Evolutionary conservation across 2,329 filamentous ascomycete species (phyloP).

Genomic region (Phaeoacremonium minimum): DNA sequence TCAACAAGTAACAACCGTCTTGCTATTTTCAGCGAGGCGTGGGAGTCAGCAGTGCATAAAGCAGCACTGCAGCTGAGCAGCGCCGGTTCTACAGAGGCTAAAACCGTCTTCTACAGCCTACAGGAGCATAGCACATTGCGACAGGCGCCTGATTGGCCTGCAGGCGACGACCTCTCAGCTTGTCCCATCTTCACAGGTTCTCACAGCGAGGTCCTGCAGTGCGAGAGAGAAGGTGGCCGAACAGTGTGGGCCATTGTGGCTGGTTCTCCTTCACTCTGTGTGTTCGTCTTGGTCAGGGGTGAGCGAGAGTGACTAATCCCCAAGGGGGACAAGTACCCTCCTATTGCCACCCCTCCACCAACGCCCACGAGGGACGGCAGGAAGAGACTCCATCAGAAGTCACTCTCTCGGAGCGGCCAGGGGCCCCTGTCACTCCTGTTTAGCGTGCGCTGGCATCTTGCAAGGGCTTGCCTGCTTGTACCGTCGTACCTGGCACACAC

Average conservation of each 20-base stretch:
- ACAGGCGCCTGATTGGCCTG: not conserved
- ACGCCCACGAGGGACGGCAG: slow-evolving; percentile 8
- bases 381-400: slow-evolving; percentile 5
- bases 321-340: slow-evolving; percentile 6
- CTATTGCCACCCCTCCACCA: slow-evolving; percentile 16
- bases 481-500: slow-evolving; percentile 2
- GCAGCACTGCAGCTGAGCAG: not conserved
- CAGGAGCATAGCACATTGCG: not conserved
- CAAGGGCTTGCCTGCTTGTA: slow-evolving; percentile 1
- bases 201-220: slow-evolving; percentile 2
- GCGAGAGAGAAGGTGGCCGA: not conserved
- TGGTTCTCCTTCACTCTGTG: slow-evolving; percentile 4
- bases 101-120: too few species aligned
- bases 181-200: not conserved
- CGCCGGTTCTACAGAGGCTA: too few species aligned
- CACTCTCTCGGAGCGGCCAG: not conserved
- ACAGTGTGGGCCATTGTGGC: slow-evolving; percentile 10
- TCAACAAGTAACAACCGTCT: too few species aligned
- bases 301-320: slow-evolving; percentile 12
- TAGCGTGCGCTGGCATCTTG: slow-evolving; percentile 3
- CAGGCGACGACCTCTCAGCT: not conserved
- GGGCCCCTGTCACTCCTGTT: slow-evolving; percentile 1
- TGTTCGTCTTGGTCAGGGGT: not conserved
- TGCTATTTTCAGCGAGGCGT: not conserved
- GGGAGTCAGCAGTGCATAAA: not conserved